These are phyloP conservation scores for Neolentinus lepideus DNA, from an alignment of 1,284 basidiomycete species.

Conservation along the genomic window DNA sequence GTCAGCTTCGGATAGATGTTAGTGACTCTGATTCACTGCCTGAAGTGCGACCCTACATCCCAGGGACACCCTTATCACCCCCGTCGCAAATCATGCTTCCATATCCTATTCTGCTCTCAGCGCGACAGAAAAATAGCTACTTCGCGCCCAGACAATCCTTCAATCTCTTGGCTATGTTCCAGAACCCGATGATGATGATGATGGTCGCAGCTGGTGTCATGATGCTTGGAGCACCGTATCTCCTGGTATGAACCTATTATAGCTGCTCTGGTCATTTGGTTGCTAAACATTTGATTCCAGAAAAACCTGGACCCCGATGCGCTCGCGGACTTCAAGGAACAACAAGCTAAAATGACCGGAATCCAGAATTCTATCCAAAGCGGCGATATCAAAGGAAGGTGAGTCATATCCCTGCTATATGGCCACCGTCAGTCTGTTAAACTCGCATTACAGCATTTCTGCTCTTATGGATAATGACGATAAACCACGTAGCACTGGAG, in stretches of 20 bases:
- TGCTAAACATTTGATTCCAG: conserved; percentile 27
- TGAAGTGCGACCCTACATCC: conserved; percentile 56
- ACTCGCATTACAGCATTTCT: conserved; percentile 10
- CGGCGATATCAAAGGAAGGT: conserved; percentile 56
- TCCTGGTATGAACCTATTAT: conserved; percentile 50
- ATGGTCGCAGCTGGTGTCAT: conserved; percentile 67
- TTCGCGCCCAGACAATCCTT: conserved; percentile 68
- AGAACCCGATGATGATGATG: conserved; percentile 85
- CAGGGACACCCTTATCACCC: conserved; percentile 63
- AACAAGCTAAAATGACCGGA: conserved; percentile 54
- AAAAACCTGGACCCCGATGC: conserved; percentile 76
- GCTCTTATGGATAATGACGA: conserved; percentile 9
- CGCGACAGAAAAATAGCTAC: conserved; percentile 51
- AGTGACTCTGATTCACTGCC: conserved; percentile 33
- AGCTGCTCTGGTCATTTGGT: not conserved
- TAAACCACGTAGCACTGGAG: conserved; percentile 4
- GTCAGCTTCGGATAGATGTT: conserved; percentile 60
- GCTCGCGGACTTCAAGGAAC: conserved; percentile 62
- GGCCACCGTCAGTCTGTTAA: not conserved
- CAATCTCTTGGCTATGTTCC: conserved; percentile 73
- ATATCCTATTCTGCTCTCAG: conserved; percentile 55
- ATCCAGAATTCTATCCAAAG: conserved; percentile 53
- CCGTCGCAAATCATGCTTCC: conserved; percentile 48
- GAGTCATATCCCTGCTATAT: conserved; percentile 10
- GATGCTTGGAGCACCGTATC: conserved; percentile 74